Base-by-base conservation (phyloP, 768 basidiomycete species). In the Suillus lakei region DNA sequence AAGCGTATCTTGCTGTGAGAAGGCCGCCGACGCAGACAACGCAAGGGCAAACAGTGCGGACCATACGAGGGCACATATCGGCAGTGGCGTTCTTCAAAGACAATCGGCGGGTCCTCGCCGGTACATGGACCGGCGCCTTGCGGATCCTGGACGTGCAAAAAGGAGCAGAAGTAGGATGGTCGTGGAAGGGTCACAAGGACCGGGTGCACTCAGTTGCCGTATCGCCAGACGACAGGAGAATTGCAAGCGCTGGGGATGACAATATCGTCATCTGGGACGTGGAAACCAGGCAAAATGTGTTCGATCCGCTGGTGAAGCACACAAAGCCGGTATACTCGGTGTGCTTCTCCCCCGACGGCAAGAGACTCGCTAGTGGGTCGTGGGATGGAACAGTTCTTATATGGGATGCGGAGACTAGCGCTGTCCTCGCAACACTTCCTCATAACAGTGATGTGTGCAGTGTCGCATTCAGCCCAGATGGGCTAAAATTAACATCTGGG, bases 401-500 rank as follows among this genome's bases (percentile, higher is more conserved):
- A 32, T 58, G 55, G 55, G 38, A 58, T 58, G 62, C 46, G 10
- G 34, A 64, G 28, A 21, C 60, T 15, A 63, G 61, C 38, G 26
- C 46, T 0, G 30, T 64, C 32, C 5, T 26, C 28, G 53, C 30
- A 18, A 65, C 66, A 58, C 30, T 66, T 16, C 9, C 64, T n/a
- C n/a, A n/a, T n/a, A n/a, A 66, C 16, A 13, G 39, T 46, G 4
- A 28, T n/a, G 46, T 63, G 30, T 46, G 8, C 2, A 44, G 38
- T 41, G 46, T 66, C 3, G 43, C 62, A 18, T 66, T 53, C 62
- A 65, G 64, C n/a, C 64, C 64, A 51, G 64, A 63, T 64, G 89
- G 88, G 43, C 88, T 88, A 76, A 86, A 78, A 68, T 78, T 92
- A 34, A n/a, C n/a, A 91, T 91, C 91, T 0, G 91, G 90, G 13